These are phyloP conservation scores for Kurtzmaniella quercitrusa DNA, from an alignment of 1,139 yeast species.

Conservation along the genomic window DNA sequence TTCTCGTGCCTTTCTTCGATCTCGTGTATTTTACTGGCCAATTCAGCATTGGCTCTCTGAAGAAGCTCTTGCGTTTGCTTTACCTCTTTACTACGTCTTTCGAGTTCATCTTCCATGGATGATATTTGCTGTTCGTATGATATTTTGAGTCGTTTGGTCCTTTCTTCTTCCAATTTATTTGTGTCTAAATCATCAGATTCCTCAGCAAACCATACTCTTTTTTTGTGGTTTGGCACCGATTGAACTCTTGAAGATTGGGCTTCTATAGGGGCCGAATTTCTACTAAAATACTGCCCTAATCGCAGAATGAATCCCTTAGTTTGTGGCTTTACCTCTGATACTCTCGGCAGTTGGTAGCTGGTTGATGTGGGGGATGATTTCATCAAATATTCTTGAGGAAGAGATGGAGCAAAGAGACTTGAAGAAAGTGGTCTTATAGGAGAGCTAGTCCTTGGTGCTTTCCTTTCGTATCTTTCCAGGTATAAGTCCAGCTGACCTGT, in stretches of 20 bases:
- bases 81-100: constrained; percentile 2
- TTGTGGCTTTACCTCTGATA: background rate
- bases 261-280: background rate
- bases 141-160: constrained; percentile 2
- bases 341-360: background rate
- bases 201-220: constrained; percentile 7
- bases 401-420: background rate
- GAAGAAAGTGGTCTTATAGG: background rate
- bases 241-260: background rate
- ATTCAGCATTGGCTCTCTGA: background rate
- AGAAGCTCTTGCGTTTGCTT: background rate
- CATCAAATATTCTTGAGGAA: background rate
- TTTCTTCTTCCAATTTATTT: constrained; percentile 2
- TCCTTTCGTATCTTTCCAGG: background rate
- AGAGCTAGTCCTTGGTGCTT: background rate
- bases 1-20: background rate
- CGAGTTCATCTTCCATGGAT: constrained; percentile 7
- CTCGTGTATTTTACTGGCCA: background rate
- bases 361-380: background rate
- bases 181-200: background rate
- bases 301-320: constrained; percentile 3
- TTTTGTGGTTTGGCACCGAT: background rate
- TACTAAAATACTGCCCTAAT: constrained; percentile 1
- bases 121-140: constrained; percentile 6
- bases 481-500: background rate